phyloP scores from a whole-genome alignment of 441 rosid species.

The Hura crepitans region DNA sequence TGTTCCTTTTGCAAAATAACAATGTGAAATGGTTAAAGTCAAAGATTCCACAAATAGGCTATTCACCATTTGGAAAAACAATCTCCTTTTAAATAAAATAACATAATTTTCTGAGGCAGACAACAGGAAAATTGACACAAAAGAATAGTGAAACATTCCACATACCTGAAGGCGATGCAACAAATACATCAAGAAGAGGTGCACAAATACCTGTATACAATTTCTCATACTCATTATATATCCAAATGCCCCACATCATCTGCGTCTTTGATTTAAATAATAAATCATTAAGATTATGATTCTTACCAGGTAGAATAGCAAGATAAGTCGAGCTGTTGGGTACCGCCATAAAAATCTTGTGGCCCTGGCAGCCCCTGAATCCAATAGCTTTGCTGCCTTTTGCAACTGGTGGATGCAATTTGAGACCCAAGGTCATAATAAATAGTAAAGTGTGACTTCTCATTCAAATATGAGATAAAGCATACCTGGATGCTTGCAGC shows the following conservation, averaged over 20 bases:
- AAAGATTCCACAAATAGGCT: neutral
- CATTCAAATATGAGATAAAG: neutral
- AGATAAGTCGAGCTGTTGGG: constrained; percentile 78
- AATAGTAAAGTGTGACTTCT: constrained; percentile 1
- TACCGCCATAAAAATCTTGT: constrained; percentile 95
- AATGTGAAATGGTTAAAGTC: neutral
- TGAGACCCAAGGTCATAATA: constrained; percentile 21
- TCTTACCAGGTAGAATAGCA: constrained; percentile 85
- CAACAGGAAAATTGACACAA: neutral
- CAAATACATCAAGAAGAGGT: constrained; percentile 94
- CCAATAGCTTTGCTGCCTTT: constrained; percentile 84
- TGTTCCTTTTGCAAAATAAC: constrained; percentile 51
- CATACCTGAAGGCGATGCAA: constrained; percentile 93
- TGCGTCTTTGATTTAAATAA: constrained; percentile 8
- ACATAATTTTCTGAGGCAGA: neutral
- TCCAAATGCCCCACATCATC: constrained; percentile 7
- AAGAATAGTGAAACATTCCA: neutral
- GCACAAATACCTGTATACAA: constrained; percentile 83
- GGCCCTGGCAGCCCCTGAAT: constrained; percentile 94
- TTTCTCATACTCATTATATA: constrained; percentile 19
- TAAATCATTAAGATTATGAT: constrained; percentile 1
- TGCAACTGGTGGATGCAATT: constrained; percentile 56
- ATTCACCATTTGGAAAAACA: neutral
- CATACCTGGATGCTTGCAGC: constrained; percentile 75
- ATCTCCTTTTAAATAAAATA: neutral